Evolutionary conservation across 192 early-diverging fungal genomes (phyloP).

Genomic region (Backusella tuberculispora): DNA sequence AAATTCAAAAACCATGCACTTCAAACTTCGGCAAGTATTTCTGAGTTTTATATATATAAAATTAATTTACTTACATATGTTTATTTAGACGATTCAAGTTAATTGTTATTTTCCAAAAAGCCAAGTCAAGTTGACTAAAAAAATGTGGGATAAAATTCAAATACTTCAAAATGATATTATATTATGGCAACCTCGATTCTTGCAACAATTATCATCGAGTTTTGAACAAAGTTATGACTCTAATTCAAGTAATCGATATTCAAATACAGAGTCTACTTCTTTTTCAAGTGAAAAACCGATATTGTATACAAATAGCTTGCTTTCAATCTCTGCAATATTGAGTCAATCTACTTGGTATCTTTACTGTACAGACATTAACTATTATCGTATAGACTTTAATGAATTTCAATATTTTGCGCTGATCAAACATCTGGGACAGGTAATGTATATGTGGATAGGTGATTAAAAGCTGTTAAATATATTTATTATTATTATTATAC

Average conservation of each 20-base stretch:
- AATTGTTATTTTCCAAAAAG: constrained; percentile 46
- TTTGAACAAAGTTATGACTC: background rate
- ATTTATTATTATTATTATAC: background rate
- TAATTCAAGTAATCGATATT: background rate
- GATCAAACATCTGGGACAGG: constrained; percentile 46
- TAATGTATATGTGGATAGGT: background rate
- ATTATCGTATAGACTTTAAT: constrained; percentile 37
- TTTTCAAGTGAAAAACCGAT: background rate
- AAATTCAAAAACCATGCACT: constrained; percentile 59
- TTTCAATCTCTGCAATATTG: constrained; percentile 26
- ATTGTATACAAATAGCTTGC: background rate
- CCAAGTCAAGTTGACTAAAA: constrained; percentile 36
- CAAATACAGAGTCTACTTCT: constrained; percentile 1
- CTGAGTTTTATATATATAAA: background rate
- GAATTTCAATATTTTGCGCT: constrained; percentile 55
- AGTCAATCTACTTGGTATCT: constrained; percentile 34
- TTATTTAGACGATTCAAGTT: constrained; percentile 38
- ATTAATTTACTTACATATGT: background rate
- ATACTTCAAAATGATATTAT: constrained; percentile 48
- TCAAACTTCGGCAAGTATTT: constrained; percentile 56
- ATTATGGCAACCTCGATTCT: constrained; percentile 46
- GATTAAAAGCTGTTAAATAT: constrained; percentile 24
- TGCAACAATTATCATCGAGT: background rate
- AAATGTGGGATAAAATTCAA: constrained; percentile 44
- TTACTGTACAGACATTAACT: background rate